Conservation (phyloP, 176 grass and related monocot genomes). For the Aegilops bicornis region DNA sequence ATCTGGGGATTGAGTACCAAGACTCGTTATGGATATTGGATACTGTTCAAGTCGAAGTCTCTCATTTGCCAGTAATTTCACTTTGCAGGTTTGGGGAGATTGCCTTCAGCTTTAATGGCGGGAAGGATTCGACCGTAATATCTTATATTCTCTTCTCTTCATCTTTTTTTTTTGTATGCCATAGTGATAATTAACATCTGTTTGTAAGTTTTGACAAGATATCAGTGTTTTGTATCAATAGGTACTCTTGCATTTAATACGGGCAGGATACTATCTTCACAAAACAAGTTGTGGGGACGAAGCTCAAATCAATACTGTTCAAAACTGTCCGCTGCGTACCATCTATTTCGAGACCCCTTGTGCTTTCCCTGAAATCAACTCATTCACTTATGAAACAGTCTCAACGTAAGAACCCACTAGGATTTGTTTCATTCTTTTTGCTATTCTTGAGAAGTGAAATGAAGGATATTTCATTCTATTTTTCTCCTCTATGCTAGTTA, state of each 20-base stretch:
- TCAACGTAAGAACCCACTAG: slow-evolving; percentile 51
- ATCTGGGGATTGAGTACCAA: slow-evolving; percentile 1
- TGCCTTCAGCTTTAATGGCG: slow-evolving; percentile 99
- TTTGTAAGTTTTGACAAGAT: slow-evolving; percentile 28
- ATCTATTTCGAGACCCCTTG: slow-evolving; percentile 96
- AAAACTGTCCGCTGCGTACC: slow-evolving; percentile 86
- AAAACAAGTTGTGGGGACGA: slow-evolving; percentile 46
- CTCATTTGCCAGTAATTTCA: slow-evolving; percentile 28
- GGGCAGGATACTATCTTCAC: slow-evolving; percentile 94
- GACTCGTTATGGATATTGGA: not conserved
- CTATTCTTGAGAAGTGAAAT: slow-evolving; percentile 29
- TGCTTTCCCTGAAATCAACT: slow-evolving; percentile 94
- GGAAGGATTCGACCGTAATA: slow-evolving; percentile 98
- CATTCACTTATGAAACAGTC: slow-evolving; percentile 93
- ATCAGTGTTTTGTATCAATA: slow-evolving; percentile 26
- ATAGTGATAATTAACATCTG: slow-evolving; percentile 1
- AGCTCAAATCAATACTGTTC: slow-evolving; percentile 33
- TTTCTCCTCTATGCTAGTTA: slow-evolving; percentile 54
- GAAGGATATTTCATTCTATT: not conserved
- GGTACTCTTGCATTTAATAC: slow-evolving; percentile 95
- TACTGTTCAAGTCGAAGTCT: slow-evolving; percentile 8
- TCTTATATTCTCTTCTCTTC: slow-evolving; percentile 27
- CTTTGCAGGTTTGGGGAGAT: slow-evolving; percentile 82
- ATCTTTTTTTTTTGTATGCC: slow-evolving; percentile 21
- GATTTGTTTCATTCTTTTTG: slow-evolving; percentile 21